Evolutionary conservation across 371 early-diverging fungal species (phyloP), one percentile per base, ranked within the genome.

Genomic region (Rhizopus sp.): DNA sequence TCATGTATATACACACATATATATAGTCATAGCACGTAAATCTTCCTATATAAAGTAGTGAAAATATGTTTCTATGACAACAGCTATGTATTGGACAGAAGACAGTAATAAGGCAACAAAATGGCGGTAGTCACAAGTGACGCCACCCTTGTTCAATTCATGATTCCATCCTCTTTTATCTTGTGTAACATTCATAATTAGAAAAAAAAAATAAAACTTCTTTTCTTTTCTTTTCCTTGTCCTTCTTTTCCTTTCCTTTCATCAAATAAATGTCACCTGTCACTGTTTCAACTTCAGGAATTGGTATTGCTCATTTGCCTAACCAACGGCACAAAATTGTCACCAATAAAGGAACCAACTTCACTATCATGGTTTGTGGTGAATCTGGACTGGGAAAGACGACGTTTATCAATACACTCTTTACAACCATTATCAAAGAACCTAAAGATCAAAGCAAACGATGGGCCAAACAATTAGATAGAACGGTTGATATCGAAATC

Each of bases 271-370:
- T 23, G 23, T 23, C 23, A 23, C 23, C 23, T 23, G 23, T 23
- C 23, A 23, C 38, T 5, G 38, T 13, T 6, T 37, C 38, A 2
- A 10, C 38, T 5, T 37, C 7, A 4, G 12, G 30, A 0, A 23
- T 7, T 29, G 98, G 98, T 63, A 87, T 98, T 62, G 93, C 96
- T 62, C 94, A 95, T 81, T 82, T 98, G 64, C 97, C 99, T 58
- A 96, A 97, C 82, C 96, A 97, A 78, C 81, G 88, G 57, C 95
- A 96, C 77, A 89, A 90, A 80, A 95, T 93, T 75, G 91, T 91
- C 40, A 89, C 89, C 56, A 87, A 93, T 68, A 87, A 87, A 64
- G 96, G 95, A 34, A 83, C 92, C 30, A 84, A 89, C 80, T 96
- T 94, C 71, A 95, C 95, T 48, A 67, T 98, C 60, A 93, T 96